Evolutionary conservation across 352 stramenopile species (phyloP), one percentile per base, ranked within the genome.

Genomic region (Elongisporangium anandrum): DNA sequence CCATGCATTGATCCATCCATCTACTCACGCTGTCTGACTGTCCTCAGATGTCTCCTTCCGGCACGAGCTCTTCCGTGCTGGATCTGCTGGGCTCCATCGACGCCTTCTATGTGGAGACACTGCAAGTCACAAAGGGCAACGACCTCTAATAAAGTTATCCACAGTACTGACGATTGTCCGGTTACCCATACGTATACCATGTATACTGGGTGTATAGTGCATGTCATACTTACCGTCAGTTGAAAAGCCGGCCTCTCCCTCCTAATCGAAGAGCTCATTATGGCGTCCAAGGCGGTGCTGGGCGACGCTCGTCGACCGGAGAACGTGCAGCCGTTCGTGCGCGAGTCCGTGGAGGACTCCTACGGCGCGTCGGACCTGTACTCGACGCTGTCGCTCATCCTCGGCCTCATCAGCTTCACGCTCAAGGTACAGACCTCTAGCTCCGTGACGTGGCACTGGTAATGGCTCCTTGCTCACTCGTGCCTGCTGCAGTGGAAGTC

Each of bases 311-410:
- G 75, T 10, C 79, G 78, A 51, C 80, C 79, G n/a, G 72, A 68
- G 20, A 77, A 86, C 57, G 68, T 90, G 62, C 76, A 89, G 59
- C 74, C 82, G 65, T 90, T 90, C 61, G 70, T 92, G 60, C 82
- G 78, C 52, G 75, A 87, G 60, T 56, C 65, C 50, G 59, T 79
- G 54, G 66, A 81, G 63, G 61, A 66, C 2, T 65, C 72, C 20
- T 63, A 74, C 2, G 61, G 64, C 9, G 70, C 74, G 2, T 63
- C 72, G 0, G 77, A 92, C 65, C 85, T 71, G 60, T 92, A 92
- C 76, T 83, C 77, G 59, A 72, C 71, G 45, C 65, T 88, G 54
- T 89, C 81, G 60, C 72, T 92, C 45, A 50, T 88, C 8, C 61
- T 79, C 54, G 82, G 79, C 34, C 69, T 84, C 55, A 51, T 72